These are phyloP conservation scores for Cercophora newfieldiana DNA, from an alignment of 495 filamentous ascomycete genomes.

Conservation along the genomic window DNA sequence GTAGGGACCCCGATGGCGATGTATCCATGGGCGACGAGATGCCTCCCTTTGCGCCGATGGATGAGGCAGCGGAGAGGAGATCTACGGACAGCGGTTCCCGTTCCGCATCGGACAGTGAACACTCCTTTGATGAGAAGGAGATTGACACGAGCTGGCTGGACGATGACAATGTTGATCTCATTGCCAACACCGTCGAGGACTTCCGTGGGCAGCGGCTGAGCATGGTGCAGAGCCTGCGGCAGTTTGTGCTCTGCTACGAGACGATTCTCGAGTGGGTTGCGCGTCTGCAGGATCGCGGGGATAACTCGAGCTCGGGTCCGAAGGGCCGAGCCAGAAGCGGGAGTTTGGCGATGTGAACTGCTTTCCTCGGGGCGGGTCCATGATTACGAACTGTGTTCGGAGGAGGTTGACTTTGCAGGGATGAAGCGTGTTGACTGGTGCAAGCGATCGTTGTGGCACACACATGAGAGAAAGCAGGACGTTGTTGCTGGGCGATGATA, in stretches of 20 bases:
- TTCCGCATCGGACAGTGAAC: neutral
- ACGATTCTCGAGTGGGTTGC: constrained; percentile 85
- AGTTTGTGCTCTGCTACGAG: constrained; percentile 97
- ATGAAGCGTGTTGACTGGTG: neutral
- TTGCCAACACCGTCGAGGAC: constrained; percentile 83
- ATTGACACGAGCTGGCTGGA: constrained; percentile 45
- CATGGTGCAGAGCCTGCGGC: constrained; percentile 95
- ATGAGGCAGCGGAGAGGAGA: neutral
- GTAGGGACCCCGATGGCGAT: constrained; percentile 43
- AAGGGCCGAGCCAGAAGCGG: constrained; percentile 29
- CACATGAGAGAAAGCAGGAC: too few species aligned
- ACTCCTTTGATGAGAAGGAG: neutral
- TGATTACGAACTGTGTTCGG: neutral
- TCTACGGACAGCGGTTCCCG: neutral
- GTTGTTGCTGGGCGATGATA: too few species aligned
- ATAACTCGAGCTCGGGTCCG: neutral
- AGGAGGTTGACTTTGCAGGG: neutral
- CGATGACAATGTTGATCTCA: constrained; percentile 68
- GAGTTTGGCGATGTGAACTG: constrained; percentile 25
- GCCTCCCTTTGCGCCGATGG: constrained; percentile 16
- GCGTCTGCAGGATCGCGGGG: constrained; percentile 38
- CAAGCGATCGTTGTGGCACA: too few species aligned
- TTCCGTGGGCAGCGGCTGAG: constrained; percentile 85
- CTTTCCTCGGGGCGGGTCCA: neutral
- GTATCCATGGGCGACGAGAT: constrained; percentile 37